A percentile compares a stretch with the other conserved stretches of the same genome.
phyloP scores from a whole-genome alignment of 2,329 filamentous ascomycete genomes.

The Colletotrichum filicis region DNA sequence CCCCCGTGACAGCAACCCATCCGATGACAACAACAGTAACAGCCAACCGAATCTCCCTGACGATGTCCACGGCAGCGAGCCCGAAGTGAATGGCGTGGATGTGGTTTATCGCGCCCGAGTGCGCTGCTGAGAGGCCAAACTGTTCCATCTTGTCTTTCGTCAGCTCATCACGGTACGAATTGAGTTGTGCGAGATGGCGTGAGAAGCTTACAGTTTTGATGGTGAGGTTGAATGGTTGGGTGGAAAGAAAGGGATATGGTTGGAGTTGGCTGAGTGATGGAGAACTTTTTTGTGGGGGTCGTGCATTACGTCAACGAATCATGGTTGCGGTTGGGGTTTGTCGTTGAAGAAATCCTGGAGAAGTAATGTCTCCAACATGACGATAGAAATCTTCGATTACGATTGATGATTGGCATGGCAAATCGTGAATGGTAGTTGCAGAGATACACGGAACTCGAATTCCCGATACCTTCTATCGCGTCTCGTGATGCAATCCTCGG shows the following conservation, averaged over 20 bases:
- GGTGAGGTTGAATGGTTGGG: neutral
- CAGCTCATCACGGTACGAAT: too few relatives aligned
- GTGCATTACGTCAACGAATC: conserved; percentile 31
- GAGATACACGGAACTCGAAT: too few relatives aligned
- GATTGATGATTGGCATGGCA: too few relatives aligned
- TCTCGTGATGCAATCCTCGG: too few relatives aligned
- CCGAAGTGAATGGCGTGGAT: conserved; percentile 26
- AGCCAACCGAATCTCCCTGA: conserved; percentile 19
- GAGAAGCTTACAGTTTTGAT: neutral
- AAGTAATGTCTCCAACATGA: too few relatives aligned
- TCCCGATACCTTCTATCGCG: too few relatives aligned
- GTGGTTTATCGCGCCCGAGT: conserved; percentile 33
- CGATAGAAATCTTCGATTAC: too few relatives aligned
- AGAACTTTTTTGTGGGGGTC: conserved; percentile 8
- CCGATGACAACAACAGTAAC: conserved; percentile 27
- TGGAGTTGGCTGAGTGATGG: neutral
- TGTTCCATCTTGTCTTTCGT: conserved; percentile 14
- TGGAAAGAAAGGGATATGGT: neutral
- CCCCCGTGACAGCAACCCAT: conserved; percentile 28
- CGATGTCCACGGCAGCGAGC: conserved; percentile 11
- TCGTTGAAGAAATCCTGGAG: too few relatives aligned
- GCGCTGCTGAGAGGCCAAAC: conserved; percentile 18
- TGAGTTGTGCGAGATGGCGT: neutral
- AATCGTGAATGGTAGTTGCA: rapidly evolving
- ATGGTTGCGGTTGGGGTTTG: neutral